Conservation (phyloP, 2,329 filamentous ascomycete species). For the Drechslerella dactyloides region DNA sequence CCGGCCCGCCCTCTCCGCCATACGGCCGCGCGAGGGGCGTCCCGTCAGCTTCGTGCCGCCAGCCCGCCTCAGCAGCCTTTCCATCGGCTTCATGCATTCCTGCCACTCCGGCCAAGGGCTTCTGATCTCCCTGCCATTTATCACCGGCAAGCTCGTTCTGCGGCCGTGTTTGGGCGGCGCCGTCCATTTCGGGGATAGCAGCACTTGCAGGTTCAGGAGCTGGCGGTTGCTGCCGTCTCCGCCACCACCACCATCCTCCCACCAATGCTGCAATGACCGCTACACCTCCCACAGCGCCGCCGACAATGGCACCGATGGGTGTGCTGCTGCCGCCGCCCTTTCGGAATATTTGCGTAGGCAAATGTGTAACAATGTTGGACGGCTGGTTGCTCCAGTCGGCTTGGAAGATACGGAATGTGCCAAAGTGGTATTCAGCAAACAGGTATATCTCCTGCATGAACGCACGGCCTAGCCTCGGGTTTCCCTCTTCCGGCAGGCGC, state of each 20-base stretch:
- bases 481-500: conserved; percentile 21
- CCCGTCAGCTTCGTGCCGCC: conserved; percentile 42
- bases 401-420: conserved; percentile 26
- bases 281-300: conserved; percentile 51
- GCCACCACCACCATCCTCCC: conserved; percentile 22
- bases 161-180: neutral
- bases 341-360: conserved; percentile 4
- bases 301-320: conserved; percentile 50
- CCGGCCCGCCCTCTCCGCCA: neutral
- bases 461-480: conserved; percentile 21
- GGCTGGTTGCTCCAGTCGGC: conserved; percentile 25
- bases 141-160: conserved; percentile 26
- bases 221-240: conserved; percentile 14
- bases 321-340: conserved; percentile 6
- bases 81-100: conserved; percentile 37
- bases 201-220: neutral
- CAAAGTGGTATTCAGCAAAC: conserved; percentile 42
- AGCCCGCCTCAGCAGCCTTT: conserved; percentile 12
- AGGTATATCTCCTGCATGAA: conserved; percentile 49
- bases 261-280: conserved; percentile 41
- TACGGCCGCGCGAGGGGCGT: conserved; percentile 28
- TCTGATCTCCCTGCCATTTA: conserved; percentile 15
- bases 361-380: conserved; percentile 38
- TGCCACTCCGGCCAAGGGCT: neutral
- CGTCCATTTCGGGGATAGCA: conserved; percentile 31